Conservation (phyloP, 441 rosid species). For the Gossypium gossypioides region DNA sequence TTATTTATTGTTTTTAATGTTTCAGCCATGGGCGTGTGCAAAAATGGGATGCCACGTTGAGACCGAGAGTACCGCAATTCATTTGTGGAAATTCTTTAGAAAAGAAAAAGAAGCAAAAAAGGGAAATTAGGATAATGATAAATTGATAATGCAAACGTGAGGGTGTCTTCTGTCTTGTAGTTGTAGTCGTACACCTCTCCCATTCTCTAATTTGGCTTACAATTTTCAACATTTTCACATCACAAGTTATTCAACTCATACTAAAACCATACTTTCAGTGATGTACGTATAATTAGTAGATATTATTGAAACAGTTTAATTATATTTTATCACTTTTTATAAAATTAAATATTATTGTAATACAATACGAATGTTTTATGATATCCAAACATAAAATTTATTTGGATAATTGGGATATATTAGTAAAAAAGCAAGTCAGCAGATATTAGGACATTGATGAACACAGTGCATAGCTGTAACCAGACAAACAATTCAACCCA, state of each 20-base stretch:
- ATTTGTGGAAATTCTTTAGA: neutral
- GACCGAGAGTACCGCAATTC: neutral
- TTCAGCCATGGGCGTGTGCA: conserved; percentile 15
- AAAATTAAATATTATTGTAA: too few relatives aligned
- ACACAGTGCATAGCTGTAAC: neutral
- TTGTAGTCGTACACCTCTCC: neutral
- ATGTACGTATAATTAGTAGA: too few relatives aligned
- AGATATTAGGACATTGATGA: neutral
- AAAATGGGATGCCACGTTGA: neutral
- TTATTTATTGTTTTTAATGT: neutral
- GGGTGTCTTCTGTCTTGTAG: neutral
- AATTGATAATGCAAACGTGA: neutral
- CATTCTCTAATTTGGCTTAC: neutral
- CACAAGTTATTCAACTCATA: neutral
- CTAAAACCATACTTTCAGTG: neutral
- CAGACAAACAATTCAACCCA: neutral
- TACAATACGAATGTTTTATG: too few relatives aligned
- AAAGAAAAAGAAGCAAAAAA: neutral
- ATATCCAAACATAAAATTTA: too few relatives aligned
- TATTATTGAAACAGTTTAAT: too few relatives aligned
- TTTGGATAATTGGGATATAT: too few relatives aligned
- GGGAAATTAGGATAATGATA: neutral
- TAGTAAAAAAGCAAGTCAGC: neutral
- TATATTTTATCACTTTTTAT: too few relatives aligned
- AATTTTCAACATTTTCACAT: neutral